These are phyloP conservation scores for Pterocarpus macrocarpus DNA, from an alignment of 306 rosid genomes.

Conservation along the genomic window DNA sequence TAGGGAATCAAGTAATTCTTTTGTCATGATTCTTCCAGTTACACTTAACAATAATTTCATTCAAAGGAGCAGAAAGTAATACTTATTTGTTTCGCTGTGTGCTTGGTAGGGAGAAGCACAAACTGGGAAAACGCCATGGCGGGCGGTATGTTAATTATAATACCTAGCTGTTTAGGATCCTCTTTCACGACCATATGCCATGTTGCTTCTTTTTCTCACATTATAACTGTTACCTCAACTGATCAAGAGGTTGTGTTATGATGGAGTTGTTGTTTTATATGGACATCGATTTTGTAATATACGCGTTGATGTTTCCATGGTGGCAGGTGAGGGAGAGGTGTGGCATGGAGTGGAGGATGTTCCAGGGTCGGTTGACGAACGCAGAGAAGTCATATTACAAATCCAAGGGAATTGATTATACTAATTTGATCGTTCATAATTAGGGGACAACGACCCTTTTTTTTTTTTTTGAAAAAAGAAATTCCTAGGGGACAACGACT, in stretches of 20 bases:
- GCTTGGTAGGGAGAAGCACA: constrained; percentile 77
- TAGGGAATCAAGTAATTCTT: constrained; percentile 84
- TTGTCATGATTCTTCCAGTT: not conserved
- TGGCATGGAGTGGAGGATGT: constrained; percentile 95
- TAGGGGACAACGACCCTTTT: constrained; percentile 24
- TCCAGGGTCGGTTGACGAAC: constrained; percentile 74
- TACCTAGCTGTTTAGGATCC: not conserved
- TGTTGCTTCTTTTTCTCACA: not conserved
- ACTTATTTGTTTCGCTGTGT: constrained; percentile 26
- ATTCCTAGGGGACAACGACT: not conserved
- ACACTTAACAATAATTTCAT: not conserved
- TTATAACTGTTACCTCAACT: not conserved
- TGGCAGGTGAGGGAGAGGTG: constrained; percentile 96
- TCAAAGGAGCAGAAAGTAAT: constrained; percentile 22
- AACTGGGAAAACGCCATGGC: constrained; percentile 82
- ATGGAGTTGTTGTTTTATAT: not conserved
- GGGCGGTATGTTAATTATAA: constrained; percentile 68
- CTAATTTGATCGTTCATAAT: constrained; percentile 57
- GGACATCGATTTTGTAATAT: constrained; percentile 3
- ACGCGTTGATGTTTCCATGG: constrained; percentile 32
- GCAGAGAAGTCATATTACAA: constrained; percentile 85
- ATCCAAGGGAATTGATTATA: constrained; percentile 59
- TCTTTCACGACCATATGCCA: not conserved
- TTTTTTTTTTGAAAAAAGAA: too few species aligned
- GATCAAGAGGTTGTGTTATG: not conserved